Evolutionary conservation across 202 grass and related monocot species (phyloP).

Genomic region (Carex sylvatica): DNA sequence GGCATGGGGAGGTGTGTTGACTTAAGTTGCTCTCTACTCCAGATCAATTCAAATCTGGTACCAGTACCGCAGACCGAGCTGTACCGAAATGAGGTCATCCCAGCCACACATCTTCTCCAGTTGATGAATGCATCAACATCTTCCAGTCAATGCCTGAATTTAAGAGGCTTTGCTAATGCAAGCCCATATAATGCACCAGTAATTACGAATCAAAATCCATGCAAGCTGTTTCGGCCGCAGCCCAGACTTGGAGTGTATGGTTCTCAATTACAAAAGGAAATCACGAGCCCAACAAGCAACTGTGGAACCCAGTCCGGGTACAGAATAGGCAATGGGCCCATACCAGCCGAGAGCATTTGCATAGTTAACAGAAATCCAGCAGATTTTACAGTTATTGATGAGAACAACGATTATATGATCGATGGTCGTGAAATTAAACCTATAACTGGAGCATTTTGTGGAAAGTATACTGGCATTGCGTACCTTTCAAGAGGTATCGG

Average conservation of each 20-base stretch:
- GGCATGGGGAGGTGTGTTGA: slow-evolving; percentile 12
- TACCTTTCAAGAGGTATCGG: neutral
- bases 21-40: slow-evolving; percentile 21
- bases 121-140: slow-evolving; percentile 50
- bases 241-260: slow-evolving; percentile 63
- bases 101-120: slow-evolving; percentile 56
- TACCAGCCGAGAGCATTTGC: slow-evolving; percentile 41
- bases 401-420: slow-evolving; percentile 65
- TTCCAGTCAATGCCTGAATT: slow-evolving; percentile 22
- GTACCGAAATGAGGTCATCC: slow-evolving; percentile 48
- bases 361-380: slow-evolving; percentile 69
- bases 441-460: slow-evolving; percentile 4
- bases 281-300: slow-evolving; percentile 48
- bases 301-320: slow-evolving; percentile 45
- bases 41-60: slow-evolving; percentile 33
- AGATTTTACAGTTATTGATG: slow-evolving; percentile 63
- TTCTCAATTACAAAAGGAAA: slow-evolving; percentile 69
- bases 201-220: slow-evolving; percentile 30
- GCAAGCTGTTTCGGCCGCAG: slow-evolving; percentile 48
- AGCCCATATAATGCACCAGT: slow-evolving; percentile 11
- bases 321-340: slow-evolving; percentile 26
- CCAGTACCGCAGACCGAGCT: slow-evolving; percentile 6
- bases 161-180: slow-evolving; percentile 24
- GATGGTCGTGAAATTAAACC: slow-evolving; percentile 1
- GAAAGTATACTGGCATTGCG: neutral